Percentiles rank a stretch among this genome's conserved stretches.
These are phyloP conservation scores for Boletus smithii DNA, from an alignment of 1,284 basidiomycete genomes.

Conservation along the genomic window DNA sequence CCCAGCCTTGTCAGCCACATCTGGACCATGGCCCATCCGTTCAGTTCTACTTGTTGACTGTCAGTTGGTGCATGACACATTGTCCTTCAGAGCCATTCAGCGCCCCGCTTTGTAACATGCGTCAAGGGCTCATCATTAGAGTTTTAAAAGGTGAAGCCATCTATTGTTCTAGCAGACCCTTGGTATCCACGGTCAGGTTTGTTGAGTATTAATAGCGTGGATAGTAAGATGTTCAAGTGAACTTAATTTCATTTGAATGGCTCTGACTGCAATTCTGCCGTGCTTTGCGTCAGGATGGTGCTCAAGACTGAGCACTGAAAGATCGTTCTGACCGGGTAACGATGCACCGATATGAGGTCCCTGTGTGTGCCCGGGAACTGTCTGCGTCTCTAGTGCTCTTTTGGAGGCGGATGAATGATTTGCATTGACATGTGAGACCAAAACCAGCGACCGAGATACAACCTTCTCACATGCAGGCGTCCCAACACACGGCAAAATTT, in stretches of 20 bases:
- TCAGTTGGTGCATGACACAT: too few species aligned
- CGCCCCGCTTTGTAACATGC: too few species aligned
- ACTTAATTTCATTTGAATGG: background rate
- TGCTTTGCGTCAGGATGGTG: too few species aligned
- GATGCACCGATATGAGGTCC: too few species aligned
- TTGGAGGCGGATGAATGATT: background rate
- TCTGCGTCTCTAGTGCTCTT: background rate
- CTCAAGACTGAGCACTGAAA: too few species aligned
- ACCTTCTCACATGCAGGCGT: background rate
- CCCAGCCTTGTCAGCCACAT: too few species aligned
- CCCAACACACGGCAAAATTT: background rate
- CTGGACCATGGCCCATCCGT: too few species aligned
- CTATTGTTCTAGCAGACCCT: background rate
- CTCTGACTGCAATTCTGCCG: too few species aligned
- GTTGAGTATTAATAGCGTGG: background rate
- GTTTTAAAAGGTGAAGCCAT: background rate
- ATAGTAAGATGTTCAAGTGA: background rate
- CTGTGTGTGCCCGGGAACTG: background rate
- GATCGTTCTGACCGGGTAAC: too few species aligned
- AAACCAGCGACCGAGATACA: background rate
- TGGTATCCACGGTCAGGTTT: background rate
- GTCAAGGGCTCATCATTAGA: too few species aligned
- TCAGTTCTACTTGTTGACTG: too few species aligned
- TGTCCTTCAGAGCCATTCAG: too few species aligned
- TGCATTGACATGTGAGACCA: background rate